Base-by-base conservation (phyloP, 169 alveolate species). In the Plasmodium reichenowi region DNA sequence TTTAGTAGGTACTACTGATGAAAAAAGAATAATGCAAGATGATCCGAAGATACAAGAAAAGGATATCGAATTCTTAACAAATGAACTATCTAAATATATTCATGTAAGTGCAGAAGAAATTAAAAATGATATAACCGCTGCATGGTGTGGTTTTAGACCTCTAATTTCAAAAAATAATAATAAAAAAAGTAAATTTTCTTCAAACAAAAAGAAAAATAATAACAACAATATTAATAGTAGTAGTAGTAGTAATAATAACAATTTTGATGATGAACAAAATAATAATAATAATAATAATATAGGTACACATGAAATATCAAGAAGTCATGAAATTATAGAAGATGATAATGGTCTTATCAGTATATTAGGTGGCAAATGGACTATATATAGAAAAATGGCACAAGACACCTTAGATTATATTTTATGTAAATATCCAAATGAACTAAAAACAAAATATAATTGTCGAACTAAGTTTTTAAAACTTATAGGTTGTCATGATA, bases 291-390 rank as follows among this genome's bases (percentile, higher is more conserved):
- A 80, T 26, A 15, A 45, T 13, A 72, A 74, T 17, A 71, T 85
- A 66, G 80, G 72, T 38, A 95, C 99, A 0, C 96, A 95, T 38
- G 86, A 92, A 60, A 71, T 97, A 15, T 96, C 98, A 1, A 95
- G 99, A 66, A 96, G 96, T 43, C 99, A 98, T 91, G 96, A 89
- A 22, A 95, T 97, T 32, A 98, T 97, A 62, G 93, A 95, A 43
- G 96, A 96, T 38, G 64, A 87, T 20, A 88, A 85, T 80, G 98
- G 98, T 17, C 91, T 98, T 17, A 94, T 98, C 3, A 96, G 97
- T 58, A 94, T 97, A 10, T 88, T 96, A 93, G 99, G 99, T 29
- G 99, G 99, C 4, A 98, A 98, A 92, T 97, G 99, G 99, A 98
- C 99, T 1, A 95, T 96, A 15, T 97, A 96, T 92, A 94, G 99